These are phyloP conservation scores for Podospora bellae-mahoneyi DNA, from an alignment of 495 filamentous ascomycete genomes.

Conservation along the genomic window DNA sequence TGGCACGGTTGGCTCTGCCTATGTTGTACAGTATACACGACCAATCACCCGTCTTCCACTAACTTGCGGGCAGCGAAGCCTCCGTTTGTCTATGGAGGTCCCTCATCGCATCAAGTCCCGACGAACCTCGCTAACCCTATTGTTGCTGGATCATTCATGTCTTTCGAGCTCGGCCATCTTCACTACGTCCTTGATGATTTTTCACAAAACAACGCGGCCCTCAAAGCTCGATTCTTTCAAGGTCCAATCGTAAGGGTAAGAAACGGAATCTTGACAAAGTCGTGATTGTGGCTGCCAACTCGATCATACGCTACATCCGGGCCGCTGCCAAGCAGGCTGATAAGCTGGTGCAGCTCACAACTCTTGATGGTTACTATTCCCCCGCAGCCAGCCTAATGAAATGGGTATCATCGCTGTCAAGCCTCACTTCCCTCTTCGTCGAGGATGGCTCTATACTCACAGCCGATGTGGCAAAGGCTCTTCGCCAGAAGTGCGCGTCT, in stretches of 20 bases:
- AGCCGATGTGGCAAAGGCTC: constrained; percentile 48
- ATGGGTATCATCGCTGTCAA: constrained; percentile 39
- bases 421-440: constrained; percentile 48
- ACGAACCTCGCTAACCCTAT: constrained; percentile 64
- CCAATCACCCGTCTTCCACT: constrained; percentile 22
- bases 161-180: constrained; percentile 60
- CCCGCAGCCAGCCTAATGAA: constrained; percentile 29
- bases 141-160: constrained; percentile 64
- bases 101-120: constrained; percentile 63
- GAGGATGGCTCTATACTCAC: constrained; percentile 57
- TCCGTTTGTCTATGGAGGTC: constrained; percentile 67
- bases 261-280: constrained; percentile 23
- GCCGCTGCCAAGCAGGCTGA: constrained; percentile 29
- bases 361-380: constrained; percentile 35
- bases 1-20: constrained; percentile 56
- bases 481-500: constrained; percentile 55
- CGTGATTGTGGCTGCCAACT: constrained; percentile 28
- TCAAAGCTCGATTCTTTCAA: constrained; percentile 46
- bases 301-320: constrained; percentile 36
- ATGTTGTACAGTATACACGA: constrained; percentile 53
- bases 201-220: constrained; percentile 26
- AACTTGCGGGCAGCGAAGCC: constrained; percentile 32
- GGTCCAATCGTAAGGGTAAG: constrained; percentile 20
- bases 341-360: constrained; percentile 41
- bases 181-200: constrained; percentile 54